phyloP scores from a whole-genome alignment of 805 yeast species.

The Saccharomyces kudriavzevii region DNA sequence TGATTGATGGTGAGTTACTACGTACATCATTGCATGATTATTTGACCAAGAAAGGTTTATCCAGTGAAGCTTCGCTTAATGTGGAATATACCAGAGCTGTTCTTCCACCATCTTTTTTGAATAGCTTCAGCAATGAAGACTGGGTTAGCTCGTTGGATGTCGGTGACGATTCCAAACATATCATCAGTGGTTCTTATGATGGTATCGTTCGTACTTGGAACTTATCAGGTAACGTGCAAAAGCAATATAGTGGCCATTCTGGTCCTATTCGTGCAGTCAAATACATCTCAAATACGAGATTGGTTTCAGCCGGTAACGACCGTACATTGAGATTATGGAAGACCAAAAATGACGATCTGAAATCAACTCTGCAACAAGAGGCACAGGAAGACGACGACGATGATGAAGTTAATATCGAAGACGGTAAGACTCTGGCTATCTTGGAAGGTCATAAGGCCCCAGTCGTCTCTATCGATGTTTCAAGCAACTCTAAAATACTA shows the following conservation, averaged over 20 bases:
- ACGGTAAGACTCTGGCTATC: slow-evolving; percentile 73
- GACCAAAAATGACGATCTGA: slow-evolving; percentile 36
- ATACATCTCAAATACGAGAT: slow-evolving; percentile 67
- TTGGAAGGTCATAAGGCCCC: slow-evolving; percentile 87
- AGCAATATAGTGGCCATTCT: slow-evolving; percentile 79
- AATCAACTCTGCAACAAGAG: slow-evolving; percentile 1
- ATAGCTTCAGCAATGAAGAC: slow-evolving; percentile 85
- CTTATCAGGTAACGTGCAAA: slow-evolving; percentile 67
- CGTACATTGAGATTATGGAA: slow-evolving; percentile 86
- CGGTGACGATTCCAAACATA: slow-evolving; percentile 35
- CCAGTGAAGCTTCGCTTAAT: slow-evolving; percentile 69
- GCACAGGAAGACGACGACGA: slow-evolving; percentile 29
- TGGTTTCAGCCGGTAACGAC: slow-evolving; percentile 84
- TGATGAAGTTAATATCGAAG: slow-evolving; percentile 44
- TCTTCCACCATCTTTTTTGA: slow-evolving; percentile 86
- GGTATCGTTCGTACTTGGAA: slow-evolving; percentile 90
- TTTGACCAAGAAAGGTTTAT: slow-evolving; percentile 64
- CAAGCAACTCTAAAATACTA: slow-evolving; percentile 51
- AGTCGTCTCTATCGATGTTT: slow-evolving; percentile 67
- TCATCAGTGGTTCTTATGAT: slow-evolving; percentile 86
- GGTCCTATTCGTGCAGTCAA: slow-evolving; percentile 78
- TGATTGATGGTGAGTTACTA: slow-evolving; percentile 75
- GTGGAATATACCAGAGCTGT: slow-evolving; percentile 89
- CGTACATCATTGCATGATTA: slow-evolving; percentile 76
- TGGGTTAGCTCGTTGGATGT: slow-evolving; percentile 74